These are phyloP conservation scores for Fomes fomentarius DNA, from an alignment of 1,284 basidiomycete species.

Conservation along the genomic window DNA sequence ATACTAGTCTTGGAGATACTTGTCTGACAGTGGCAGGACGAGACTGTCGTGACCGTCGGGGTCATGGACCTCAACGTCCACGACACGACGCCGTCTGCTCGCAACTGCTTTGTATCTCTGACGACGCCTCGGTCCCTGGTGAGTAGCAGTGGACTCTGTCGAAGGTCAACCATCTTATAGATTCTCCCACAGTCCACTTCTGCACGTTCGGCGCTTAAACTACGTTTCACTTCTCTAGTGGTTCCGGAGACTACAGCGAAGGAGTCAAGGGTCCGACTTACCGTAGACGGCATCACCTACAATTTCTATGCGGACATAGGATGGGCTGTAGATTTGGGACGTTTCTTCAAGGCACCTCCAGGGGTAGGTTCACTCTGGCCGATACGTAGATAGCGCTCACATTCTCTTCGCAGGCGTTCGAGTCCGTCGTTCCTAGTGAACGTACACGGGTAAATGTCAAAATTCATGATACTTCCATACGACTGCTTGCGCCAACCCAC, in stretches of 20 bases:
- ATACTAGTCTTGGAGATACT: not conserved
- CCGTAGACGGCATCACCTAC: constrained; percentile 68
- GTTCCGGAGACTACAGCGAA: constrained; percentile 74
- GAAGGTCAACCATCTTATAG: not conserved
- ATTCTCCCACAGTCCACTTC: constrained; percentile 41
- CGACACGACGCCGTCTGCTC: constrained; percentile 44
- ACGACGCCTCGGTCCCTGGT: constrained; percentile 61
- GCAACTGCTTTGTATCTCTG: constrained; percentile 48
- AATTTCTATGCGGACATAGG: constrained; percentile 64
- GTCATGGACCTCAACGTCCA: constrained; percentile 64
- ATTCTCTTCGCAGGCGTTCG: constrained; percentile 69
- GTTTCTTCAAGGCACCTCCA: constrained; percentile 84
- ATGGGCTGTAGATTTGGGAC: constrained; percentile 67
- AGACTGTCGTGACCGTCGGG: constrained; percentile 66
- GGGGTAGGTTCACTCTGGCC: constrained; percentile 61
- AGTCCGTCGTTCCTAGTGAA: constrained; percentile 91
- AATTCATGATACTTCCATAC: constrained; percentile 72
- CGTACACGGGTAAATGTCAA: constrained; percentile 72
- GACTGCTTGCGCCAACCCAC: constrained; percentile 59
- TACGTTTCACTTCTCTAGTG: constrained; percentile 69
- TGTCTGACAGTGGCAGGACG: constrained; percentile 52
- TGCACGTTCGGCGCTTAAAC: constrained; percentile 59
- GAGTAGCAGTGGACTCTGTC: constrained; percentile 22
- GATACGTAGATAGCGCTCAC: not conserved
- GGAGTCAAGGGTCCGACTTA: constrained; percentile 76